Conservation (phyloP, 225 moss, liverwort and hornwort species). For the Pleurozium schreberi region DNA sequence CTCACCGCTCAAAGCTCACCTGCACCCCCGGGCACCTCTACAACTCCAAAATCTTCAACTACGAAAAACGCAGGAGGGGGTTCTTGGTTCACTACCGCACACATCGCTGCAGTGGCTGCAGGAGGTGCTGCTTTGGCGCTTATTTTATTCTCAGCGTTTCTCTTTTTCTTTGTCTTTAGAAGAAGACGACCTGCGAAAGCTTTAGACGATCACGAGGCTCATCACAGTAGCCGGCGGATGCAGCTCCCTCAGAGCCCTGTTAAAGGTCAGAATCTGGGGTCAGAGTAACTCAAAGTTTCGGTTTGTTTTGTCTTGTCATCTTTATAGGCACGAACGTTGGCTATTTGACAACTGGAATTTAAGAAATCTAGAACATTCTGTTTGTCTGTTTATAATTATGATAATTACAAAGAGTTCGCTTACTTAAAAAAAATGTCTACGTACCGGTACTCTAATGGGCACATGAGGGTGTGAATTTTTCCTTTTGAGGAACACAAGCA, state of each 20-base stretch:
- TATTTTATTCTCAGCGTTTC: not conserved
- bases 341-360: not conserved
- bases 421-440: not conserved
- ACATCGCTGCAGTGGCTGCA: constrained; percentile 11
- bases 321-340: not conserved
- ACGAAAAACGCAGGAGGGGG: not conserved
- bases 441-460: too few relatives aligned
- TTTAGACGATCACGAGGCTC: constrained; percentile 6
- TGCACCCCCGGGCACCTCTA: not conserved
- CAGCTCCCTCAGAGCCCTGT: constrained; percentile 41
- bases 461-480: not conserved
- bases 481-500: not conserved
- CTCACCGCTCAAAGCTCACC: not conserved
- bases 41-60: not conserved
- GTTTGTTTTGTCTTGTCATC: too few relatives aligned
- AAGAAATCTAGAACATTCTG: not conserved
- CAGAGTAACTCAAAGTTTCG: not conserved
- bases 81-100: constrained; percentile 16
- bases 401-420: not conserved
- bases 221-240: constrained; percentile 4
- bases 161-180: constrained; percentile 9
- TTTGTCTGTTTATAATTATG: too few relatives aligned
- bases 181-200: constrained; percentile 1
- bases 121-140: constrained; percentile 12
- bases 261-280: constrained; percentile 30